Base-by-base conservation (phyloP, 495 filamentous ascomycete genomes). In the Cercophora newfieldiana region DNA sequence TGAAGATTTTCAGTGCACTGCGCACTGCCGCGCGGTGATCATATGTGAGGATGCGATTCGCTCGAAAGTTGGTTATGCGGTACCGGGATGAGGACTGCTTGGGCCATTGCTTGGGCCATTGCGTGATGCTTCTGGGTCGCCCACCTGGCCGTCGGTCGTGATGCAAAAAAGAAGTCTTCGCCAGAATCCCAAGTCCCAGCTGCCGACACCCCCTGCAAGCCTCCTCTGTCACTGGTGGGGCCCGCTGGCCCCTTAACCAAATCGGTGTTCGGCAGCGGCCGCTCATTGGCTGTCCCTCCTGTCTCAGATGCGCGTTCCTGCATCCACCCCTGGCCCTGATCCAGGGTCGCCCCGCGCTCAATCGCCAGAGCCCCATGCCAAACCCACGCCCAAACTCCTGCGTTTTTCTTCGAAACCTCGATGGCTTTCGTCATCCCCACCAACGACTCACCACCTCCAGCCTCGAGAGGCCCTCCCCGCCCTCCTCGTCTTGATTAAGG, bases 271-370 rank as follows among this genome's bases (percentile, higher is more conserved):
- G 8, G 51, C 33, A 51, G 44, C n/a, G 48, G 28, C 19, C 44
- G 10, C 48, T 66, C 53, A 76, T 76, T 76, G 74, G 74, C 62
- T 64, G 61, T n/a, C 10, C 7, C 47, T 19, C 22, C 19, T 66
- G 74, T 74, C 70, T 77, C 75, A 72, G 71, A 44, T 69, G 49
- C 21, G 31, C n/a, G 73, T 77, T 74, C 73, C 75, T 74, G 73
- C 73, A 66, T 72, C 64, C 30, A 37, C 68, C 71, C 72, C 68
- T 63, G 63, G 64, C 37, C 62, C 29, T 55, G 33, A 28, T 48
- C 54, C 26, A 59, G 68, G 55, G 10, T 26, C n/a, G 22, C 63
- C 66, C 60, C 31, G 55, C 50, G 33, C 59, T 49, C 47, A 63
- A 59, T 69, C 59, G 56, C 66, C 25, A 58, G 68, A 68, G 54